Evolutionary conservation across 768 basidiomycete genomes (phyloP).

Genomic region (Astraeus odoratus): DNA sequence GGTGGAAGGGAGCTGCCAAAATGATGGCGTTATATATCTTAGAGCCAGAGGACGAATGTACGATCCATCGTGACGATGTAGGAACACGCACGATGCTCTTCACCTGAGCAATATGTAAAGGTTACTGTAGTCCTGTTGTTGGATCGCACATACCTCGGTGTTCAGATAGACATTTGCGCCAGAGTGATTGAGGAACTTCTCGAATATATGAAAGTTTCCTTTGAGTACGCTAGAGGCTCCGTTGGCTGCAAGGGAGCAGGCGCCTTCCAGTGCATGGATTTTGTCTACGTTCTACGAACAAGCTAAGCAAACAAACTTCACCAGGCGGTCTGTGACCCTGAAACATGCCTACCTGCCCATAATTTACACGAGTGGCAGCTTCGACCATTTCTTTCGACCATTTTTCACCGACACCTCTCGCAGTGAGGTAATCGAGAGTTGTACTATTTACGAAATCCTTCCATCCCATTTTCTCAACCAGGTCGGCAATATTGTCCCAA

Average conservation of each 20-base stretch:
- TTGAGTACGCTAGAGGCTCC: conserved; percentile 63
- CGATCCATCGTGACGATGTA: conserved; percentile 44
- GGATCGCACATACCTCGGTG: conserved; percentile 45
- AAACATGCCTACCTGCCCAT: conserved; percentile 53
- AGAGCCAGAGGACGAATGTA: conserved; percentile 42
- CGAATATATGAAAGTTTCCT: conserved; percentile 84
- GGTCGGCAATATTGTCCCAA: conserved; percentile 55
- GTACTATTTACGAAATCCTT: conserved; percentile 41
- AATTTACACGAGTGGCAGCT: conserved; percentile 77
- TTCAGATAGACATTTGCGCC: conserved; percentile 64
- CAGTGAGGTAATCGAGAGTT: conserved; percentile 49
- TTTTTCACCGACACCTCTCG: conserved; percentile 45
- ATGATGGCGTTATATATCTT: conserved; percentile 67
- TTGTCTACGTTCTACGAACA: conserved; percentile 47
- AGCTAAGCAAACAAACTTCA: neutral
- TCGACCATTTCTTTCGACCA: conserved; percentile 75
- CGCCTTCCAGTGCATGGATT: conserved; percentile 75
- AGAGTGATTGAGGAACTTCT: conserved; percentile 67
- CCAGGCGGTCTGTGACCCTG: conserved; percentile 1
- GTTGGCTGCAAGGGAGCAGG: conserved; percentile 61
- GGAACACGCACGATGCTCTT: conserved; percentile 40
- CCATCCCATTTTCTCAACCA: conserved; percentile 51
- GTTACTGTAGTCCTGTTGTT: neutral
- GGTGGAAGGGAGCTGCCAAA: conserved; percentile 82
- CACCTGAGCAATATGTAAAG: conserved; percentile 34